These are phyloP conservation scores for Rhododendron griersonianum DNA, from an alignment of 148 eudicot species.

Conservation along the genomic window DNA sequence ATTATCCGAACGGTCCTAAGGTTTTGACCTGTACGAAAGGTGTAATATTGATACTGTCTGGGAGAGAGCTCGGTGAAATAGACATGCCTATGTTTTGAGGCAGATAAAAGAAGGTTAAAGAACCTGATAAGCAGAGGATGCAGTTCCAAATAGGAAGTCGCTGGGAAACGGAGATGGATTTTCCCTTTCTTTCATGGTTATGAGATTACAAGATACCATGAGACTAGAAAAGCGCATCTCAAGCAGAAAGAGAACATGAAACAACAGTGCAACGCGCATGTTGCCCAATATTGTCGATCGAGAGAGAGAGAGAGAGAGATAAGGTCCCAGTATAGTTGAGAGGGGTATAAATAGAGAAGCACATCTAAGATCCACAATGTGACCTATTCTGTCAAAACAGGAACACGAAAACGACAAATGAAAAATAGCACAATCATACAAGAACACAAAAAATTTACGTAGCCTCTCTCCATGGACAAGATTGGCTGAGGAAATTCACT, in stretches of 20 bases:
- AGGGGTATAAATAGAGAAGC: neutral
- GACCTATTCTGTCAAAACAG: neutral
- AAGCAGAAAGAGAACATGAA: slow-evolving; percentile 1
- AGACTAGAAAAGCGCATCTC: slow-evolving; percentile 4
- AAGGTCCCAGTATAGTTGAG: neutral
- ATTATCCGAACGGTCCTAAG: too few relatives aligned
- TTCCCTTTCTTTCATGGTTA: neutral
- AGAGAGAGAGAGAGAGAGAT: neutral
- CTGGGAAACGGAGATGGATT: slow-evolving; percentile 28
- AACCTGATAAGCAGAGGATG: slow-evolving; percentile 78
- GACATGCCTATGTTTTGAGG: neutral
- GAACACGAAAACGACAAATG: neutral
- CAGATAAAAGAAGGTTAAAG: neutral
- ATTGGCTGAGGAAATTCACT: neutral
- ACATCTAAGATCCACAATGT: neutral
- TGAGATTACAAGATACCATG: slow-evolving; percentile 2
- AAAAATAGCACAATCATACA: neutral
- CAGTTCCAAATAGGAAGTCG: slow-evolving; percentile 65
- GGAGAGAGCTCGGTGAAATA: neutral
- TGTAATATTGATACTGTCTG: neutral
- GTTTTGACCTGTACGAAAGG: neutral
- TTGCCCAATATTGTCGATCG: neutral
- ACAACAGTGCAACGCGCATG: slow-evolving; percentile 5
- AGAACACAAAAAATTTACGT: neutral
- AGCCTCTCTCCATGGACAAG: neutral